Base-by-base conservation (phyloP, 1,139 yeast species). In the Magnusiomyces paraingens region DNA sequence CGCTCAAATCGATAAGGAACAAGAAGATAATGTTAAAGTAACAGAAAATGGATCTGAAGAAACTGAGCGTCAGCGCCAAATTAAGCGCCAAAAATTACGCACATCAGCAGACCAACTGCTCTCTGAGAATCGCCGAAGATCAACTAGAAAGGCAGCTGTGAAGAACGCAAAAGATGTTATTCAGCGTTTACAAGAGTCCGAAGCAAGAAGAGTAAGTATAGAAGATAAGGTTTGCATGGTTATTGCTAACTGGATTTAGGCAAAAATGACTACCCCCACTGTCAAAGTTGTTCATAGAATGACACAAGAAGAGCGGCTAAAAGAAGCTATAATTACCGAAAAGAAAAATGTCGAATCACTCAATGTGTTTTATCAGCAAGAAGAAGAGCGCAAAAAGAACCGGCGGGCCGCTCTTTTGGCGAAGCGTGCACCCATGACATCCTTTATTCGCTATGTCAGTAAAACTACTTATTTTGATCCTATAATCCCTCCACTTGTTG, bases 251-350 rank as follows among this genome's bases (percentile, higher is more conserved):
- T 14, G 8, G 10, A 4, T 8, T 26, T 44, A 44, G 47, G 84
- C 73, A 3, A 66, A 66, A 48, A 65, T 68, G 48, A 64, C 63
- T 11, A 61, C 70, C 2, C 82, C 82, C 0, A 72, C 73, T 12
- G 56, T 66, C 11, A 64, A 68, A 52, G 51, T 62, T 48, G 65
- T 69, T 29, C 71, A 65, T 50, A 68, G 68, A 40, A 74, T 86
- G 66, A 90, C 99, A 0, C 95, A 93, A 63, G 96, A 85, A 58
- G 96, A 93, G 66, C 76, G 91, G 55, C 71, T 93, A 52, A 84
- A 79, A 12, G 95, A 90, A 65, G 98, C 99, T 0, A 75, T 83
- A 48, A 86, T 84, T 61, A 94, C 98, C 0, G 99, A 93, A 67
- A 77, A 79, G 64, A 78, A 79, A 51, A 93, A 94, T 67, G 72